Evolutionary conservation across 495 filamentous ascomycete species (phyloP).

Genomic region (Penicillium ucsense): DNA sequence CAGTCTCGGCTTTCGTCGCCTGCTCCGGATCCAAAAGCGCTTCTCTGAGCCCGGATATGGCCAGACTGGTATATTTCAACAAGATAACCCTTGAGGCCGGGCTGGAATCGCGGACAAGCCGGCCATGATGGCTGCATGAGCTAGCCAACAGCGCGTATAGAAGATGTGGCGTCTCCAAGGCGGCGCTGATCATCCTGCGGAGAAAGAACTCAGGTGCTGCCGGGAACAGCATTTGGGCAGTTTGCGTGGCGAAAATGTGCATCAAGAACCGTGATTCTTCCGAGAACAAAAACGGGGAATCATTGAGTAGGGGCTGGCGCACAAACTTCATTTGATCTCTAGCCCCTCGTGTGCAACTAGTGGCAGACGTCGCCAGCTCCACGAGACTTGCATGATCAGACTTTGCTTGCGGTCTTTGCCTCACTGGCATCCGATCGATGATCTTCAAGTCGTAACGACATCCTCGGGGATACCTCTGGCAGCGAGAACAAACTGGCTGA

Average conservation of each 20-base stretch:
- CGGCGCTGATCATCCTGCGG: constrained; percentile 13
- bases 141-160: constrained; percentile 21
- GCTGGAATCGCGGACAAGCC: constrained; percentile 12
- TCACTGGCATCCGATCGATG: constrained; percentile 2
- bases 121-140: constrained; percentile 22
- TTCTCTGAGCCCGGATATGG: constrained; percentile 18
- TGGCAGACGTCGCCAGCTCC: not conserved
- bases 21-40: constrained; percentile 6
- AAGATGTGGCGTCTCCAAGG: constrained; percentile 21
- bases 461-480: constrained; percentile 17
- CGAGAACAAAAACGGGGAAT: constrained; percentile 14
- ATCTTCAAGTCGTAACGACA: constrained; percentile 19
- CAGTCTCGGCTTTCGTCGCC: constrained; percentile 13
- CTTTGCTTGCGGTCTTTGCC: not conserved
- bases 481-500: constrained; percentile 19
- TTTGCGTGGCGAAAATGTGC: constrained; percentile 19
- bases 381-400: not conserved
- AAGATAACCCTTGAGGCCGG: constrained; percentile 5
- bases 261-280: constrained; percentile 19
- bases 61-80: constrained; percentile 23
- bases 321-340: not conserved
- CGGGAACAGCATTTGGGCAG: constrained; percentile 19
- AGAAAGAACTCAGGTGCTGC: constrained; percentile 17
- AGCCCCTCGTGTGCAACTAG: not conserved
- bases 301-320: constrained; percentile 9